phyloP scores from a whole-genome alignment of 2,329 filamentous ascomycete species.

The Cryphonectria radicalis region DNA sequence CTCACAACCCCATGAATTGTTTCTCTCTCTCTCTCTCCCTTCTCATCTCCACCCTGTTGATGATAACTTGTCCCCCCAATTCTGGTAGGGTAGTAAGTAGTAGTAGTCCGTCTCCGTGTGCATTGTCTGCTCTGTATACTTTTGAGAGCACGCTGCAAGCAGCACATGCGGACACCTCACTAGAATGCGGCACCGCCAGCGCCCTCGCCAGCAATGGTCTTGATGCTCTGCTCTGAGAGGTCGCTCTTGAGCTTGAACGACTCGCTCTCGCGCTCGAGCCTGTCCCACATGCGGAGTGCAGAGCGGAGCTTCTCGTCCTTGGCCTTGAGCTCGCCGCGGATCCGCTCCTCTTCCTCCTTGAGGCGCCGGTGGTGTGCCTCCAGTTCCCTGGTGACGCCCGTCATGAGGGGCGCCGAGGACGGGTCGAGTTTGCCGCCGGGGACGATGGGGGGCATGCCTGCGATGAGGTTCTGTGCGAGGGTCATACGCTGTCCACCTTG shows the following conservation, averaged over 20 bases:
- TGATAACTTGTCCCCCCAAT: neutral
- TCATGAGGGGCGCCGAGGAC: constrained; percentile 46
- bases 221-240: constrained; percentile 59
- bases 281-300: constrained; percentile 58
- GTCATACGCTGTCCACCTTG: constrained; percentile 47
- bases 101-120: too few species aligned
- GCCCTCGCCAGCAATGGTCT: constrained; percentile 60
- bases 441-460: constrained; percentile 55
- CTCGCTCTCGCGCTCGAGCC: constrained; percentile 57
- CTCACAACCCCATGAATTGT: neutral
- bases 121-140: too few species aligned
- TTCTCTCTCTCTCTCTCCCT: neutral
- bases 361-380: constrained; percentile 59
- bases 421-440: constrained; percentile 60
- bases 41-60: neutral
- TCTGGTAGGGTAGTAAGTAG: too few species aligned
- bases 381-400: constrained; percentile 57
- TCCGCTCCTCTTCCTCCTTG: constrained; percentile 61
- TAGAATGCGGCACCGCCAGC: constrained; percentile 60
- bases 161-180: neutral
- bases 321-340: constrained; percentile 55
- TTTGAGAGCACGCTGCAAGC: neutral
- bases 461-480: constrained; percentile 56
- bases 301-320: constrained; percentile 60
- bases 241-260: constrained; percentile 60